phyloP scores from a whole-genome alignment of 192 early-diverging fungal genomes.

The Coemansia sp. region DNA sequence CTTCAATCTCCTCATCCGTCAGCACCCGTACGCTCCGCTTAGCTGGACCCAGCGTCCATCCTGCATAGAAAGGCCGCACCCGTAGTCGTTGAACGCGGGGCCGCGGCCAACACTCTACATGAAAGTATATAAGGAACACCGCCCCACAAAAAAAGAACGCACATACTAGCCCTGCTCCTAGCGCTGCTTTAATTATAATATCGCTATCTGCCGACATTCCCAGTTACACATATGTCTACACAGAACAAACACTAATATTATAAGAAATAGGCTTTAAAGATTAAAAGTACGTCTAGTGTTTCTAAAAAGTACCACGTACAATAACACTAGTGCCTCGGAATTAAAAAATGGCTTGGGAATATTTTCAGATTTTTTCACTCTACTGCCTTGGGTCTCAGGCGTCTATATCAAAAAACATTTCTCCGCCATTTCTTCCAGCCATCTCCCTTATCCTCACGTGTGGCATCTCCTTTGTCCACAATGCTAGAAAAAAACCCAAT shows the following conservation, averaged over 20 bases:
- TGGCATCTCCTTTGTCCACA: too few relatives aligned
- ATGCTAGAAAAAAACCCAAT: too few relatives aligned
- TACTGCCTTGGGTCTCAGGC: too few relatives aligned
- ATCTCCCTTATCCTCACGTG: too few relatives aligned
- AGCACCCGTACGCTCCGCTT: not conserved
- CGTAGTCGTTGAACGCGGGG: slow-evolving; percentile 9
- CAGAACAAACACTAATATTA: not conserved
- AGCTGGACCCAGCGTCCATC: slow-evolving; percentile 7
- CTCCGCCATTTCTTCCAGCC: too few relatives aligned
- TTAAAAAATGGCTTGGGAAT: too few relatives aligned
- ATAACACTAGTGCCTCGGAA: too few relatives aligned
- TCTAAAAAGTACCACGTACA: too few relatives aligned
- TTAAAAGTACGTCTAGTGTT: too few relatives aligned
- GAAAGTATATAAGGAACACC: slow-evolving; percentile 29
- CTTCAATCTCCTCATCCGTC: slow-evolving; percentile 23
- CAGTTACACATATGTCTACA: not conserved
- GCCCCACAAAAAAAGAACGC: slow-evolving; percentile 16
- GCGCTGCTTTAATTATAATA: slow-evolving; percentile 30
- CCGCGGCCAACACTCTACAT: slow-evolving; percentile 19
- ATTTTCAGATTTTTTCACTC: too few relatives aligned
- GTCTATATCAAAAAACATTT: too few relatives aligned
- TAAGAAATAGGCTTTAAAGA: too few relatives aligned
- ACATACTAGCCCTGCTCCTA: slow-evolving; percentile 28
- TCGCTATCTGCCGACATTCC: slow-evolving; percentile 11
- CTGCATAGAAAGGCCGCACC: not conserved